Base-by-base conservation (phyloP, 768 basidiomycete species). In the Mycena belliarum region DNA sequence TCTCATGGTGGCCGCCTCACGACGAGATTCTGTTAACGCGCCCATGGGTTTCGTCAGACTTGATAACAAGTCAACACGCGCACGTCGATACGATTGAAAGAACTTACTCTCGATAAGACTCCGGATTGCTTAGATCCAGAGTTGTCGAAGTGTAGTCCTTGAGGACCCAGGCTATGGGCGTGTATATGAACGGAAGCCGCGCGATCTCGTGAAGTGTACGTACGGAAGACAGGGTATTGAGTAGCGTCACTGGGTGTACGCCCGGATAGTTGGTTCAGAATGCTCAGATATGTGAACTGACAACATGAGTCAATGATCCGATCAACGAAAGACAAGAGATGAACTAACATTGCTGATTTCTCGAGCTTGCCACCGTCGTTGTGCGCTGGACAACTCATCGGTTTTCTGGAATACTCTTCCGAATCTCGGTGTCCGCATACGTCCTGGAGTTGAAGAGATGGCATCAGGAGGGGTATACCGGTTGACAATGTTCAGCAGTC, bases 191-290 rank as follows among this genome's bases (percentile, higher is more conserved):
- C n/a, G 3, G 6, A 20, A 21, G n/a, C n/a, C 26, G 12, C 7
- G n/a, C 53, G 10, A 38, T 11, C 28, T 49, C 33, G 3, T 14
- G 3, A 32, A 23, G 14, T 4, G 15, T 11, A 72, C 89, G 48
- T 65, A 92, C 91, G 91, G 62, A 93, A 95, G 9, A 96, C 85
- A 0, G 94, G 95, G 72, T 95, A 97, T 64, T 95, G 93, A 0
- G 95, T 96, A 11, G 95, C 93, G 75, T 97, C 95, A 66, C 89
- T 93, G 1, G 94, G 93, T 4, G 95, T 97, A 21, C 95, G 82
- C 41, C 95, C 94, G 4, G 95, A 95, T 21, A 92, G 82, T 69
- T 96, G 93, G 65, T 97, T 97, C 52, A 97, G 74, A 53, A 97
- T 84, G 59, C 90, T 88, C 48, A 96, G 73, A 70, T 95, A 96